Evolutionary conservation across 2,329 filamentous ascomycete species (phyloP).

Genomic region (Xylariomycetidae sp.): DNA sequence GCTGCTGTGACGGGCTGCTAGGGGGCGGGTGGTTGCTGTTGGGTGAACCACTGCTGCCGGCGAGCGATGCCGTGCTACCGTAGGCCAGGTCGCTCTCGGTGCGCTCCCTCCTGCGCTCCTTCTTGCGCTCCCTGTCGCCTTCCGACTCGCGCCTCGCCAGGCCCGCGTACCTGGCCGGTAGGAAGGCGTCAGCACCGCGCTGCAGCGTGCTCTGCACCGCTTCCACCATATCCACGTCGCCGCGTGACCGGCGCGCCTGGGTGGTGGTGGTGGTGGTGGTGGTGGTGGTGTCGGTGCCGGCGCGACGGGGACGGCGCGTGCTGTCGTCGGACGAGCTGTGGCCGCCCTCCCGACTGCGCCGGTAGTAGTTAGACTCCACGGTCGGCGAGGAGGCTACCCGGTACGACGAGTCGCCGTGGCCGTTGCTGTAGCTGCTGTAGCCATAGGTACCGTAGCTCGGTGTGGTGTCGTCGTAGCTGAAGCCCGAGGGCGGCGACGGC

Average conservation of each 20-base stretch:
- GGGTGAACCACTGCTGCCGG: slow-evolving; percentile 4
- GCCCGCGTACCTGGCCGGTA: slow-evolving; percentile 25
- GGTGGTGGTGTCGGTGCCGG: slow-evolving; percentile 7
- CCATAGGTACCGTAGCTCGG: slow-evolving; percentile 27
- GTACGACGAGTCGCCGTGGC: slow-evolving; percentile 26
- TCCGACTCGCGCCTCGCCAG: slow-evolving; percentile 21
- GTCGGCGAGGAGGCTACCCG: too few relatives aligned
- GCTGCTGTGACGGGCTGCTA: slow-evolving; percentile 19
- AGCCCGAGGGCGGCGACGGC: slow-evolving; percentile 32
- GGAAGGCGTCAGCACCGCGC: slow-evolving; percentile 25
- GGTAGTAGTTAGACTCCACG: slow-evolving; percentile 22
- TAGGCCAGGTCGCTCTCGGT: slow-evolving; percentile 47
- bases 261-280: slow-evolving; percentile 1
- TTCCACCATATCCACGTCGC: slow-evolving; percentile 21
- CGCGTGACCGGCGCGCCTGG: slow-evolving; percentile 16
- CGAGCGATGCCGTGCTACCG: slow-evolving; percentile 27
- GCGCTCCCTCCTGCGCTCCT: slow-evolving; percentile 27
- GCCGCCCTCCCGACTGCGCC: slow-evolving; percentile 14
- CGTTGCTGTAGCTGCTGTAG: slow-evolving; percentile 27
- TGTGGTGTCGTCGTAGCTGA: slow-evolving; percentile 33
- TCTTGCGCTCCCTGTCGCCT: slow-evolving; percentile 13
- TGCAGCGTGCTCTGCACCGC: slow-evolving; percentile 18
- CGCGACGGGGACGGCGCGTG: too few relatives aligned
- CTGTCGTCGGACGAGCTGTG: slow-evolving; percentile 14
- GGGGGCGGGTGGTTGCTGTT: slow-evolving; percentile 13